Base-by-base conservation (phyloP, 1,284 basidiomycete species). In the Golubevia sp. region DNA sequence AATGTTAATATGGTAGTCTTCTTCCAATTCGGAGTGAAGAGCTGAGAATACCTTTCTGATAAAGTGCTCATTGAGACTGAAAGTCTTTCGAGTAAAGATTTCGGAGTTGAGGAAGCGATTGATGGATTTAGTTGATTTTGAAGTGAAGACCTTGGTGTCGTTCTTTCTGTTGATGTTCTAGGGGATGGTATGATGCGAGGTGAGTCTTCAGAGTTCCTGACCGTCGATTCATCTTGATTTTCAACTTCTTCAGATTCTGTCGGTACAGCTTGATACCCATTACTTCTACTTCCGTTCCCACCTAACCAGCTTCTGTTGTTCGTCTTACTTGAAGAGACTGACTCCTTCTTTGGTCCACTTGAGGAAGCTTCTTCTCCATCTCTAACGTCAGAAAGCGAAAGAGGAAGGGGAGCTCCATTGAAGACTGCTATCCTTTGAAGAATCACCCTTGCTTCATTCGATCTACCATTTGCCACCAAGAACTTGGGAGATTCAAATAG, bases 401-500 rank as follows among this genome's bases (percentile, higher is more conserved):
- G 87, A 11, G 86, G 84, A 1, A 93, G 83, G 52, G 89, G 85
- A 34, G 89, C 88, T 15, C 91, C 92, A 82, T 97, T 97, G 85
- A 91, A 94, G 49, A 87, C 87, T 1, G 91, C 92, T 52, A 97
- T 97, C 67, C 91, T 85, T 70, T 91, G 89, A 0, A 97, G 87
- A 1, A 90, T 90, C 66, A 91, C 88, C 49, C 94, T 85, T 0
- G 94, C 94, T 76, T 96, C 93, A 59, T 89, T 88, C 27, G 88
- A 88, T 30, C 92, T 88, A 7, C 93, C 92, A 0, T 91, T 90
- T 52, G 93, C 89, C 11, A 94, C 92, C 20, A 79, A 66, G 57
- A 67, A 82, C 58, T 80, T 81, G 4, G 96, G 94, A 0, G 93
- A 96, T 85, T 99, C 96, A 80, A 96, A 90, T 18, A 99, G 86